Base-by-base conservation (phyloP, 805 yeast species). In the Danielia reshetovae region DNA sequence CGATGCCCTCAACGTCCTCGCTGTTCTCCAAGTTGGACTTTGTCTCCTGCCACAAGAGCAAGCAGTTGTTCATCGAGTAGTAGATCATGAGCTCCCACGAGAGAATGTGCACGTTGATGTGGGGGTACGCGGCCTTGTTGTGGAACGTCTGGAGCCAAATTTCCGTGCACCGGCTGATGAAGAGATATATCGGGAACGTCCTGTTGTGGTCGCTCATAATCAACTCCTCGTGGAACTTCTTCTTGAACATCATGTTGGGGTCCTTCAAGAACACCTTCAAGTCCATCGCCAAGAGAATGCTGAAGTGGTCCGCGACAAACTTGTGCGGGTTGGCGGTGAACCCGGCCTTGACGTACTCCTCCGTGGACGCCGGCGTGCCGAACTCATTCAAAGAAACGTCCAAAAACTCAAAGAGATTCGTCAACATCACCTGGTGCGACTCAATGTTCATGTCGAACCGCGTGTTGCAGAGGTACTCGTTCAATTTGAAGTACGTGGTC, bases 11-110 rank as follows among this genome's bases (percentile, higher is more conserved):
- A 27, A 75, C 66, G 51, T 84, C 85, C 10, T 62, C 72, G 0
- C 46, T 42, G 30, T 65, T 65, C 18, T 55, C 59, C 36, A 59
- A 49, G 35, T 52, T 57, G 1, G 86, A 81, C 24, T 66, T 65
- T 1, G 89, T 74, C 32, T 69, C 74, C 41, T 72, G 75, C 90
- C 93, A 84, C 27, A 81, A 61, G 26, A 70, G 68, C 45, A 82
- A 60, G 35, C 80, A 68, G 40, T 74, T 74, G 24, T 69, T 65
- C 72, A 82, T 73, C 13, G 80, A 67, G 22, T 68, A 62, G 49
- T 72, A 77, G 32, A 77, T 74, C 49, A 84, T 58, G 17, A 72
- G 46, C 35, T 74, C 80, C 68, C 81, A 75, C 32, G 67, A 59
- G 40, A 68, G 69, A 27, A 72, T 60, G 15, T 65, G 57, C 11